Percentiles rank a stretch among this genome's conserved stretches.
Evolutionary conservation across 169 alveolate genomes (phyloP).

Genomic region (Eimeria necatrix): DNA sequence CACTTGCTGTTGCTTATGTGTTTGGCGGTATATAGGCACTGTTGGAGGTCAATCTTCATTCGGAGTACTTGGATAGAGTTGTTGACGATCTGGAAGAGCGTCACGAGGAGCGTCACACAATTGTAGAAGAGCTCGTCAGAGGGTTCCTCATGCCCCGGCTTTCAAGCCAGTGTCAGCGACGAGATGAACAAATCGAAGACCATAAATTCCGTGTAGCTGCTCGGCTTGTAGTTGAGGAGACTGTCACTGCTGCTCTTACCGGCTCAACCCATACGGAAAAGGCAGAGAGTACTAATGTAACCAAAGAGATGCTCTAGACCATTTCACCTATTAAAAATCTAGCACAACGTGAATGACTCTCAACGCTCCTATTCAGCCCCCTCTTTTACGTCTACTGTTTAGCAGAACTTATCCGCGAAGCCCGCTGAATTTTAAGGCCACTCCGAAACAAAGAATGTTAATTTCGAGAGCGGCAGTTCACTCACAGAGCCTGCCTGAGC

Average conservation of each 20-base stretch:
- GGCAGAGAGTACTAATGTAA: too few species aligned
- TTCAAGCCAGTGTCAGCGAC: conserved; percentile 86
- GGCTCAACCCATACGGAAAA: too few species aligned
- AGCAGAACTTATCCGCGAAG: too few species aligned
- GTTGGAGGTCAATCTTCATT: conserved; percentile 91
- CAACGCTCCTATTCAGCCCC: too few species aligned
- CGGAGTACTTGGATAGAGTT: conserved; percentile 88
- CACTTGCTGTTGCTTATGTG: conserved; percentile 75
- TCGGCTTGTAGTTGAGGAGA: conserved; percentile 70
- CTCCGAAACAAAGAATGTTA: too few species aligned
- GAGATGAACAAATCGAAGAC: conserved; percentile 68
- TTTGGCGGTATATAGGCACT: conserved; percentile 89
- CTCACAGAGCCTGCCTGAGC: too few species aligned
- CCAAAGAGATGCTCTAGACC: too few species aligned
- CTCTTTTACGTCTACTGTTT: too few species aligned
- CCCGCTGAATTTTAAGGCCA: too few species aligned
- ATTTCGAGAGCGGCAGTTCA: too few species aligned
- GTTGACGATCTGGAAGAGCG: conserved; percentile 92
- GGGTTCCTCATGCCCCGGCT: conserved; percentile 94
- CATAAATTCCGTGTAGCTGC: conserved; percentile 74
- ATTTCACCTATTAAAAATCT: too few species aligned
- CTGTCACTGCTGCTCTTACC: background rate
- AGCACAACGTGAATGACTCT: too few species aligned
- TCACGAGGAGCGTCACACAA: conserved; percentile 84
- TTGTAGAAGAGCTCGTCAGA: conserved; percentile 92